Evolutionary conservation across 345 rosid species (phyloP).

Genomic region (Psidium guajava): DNA sequence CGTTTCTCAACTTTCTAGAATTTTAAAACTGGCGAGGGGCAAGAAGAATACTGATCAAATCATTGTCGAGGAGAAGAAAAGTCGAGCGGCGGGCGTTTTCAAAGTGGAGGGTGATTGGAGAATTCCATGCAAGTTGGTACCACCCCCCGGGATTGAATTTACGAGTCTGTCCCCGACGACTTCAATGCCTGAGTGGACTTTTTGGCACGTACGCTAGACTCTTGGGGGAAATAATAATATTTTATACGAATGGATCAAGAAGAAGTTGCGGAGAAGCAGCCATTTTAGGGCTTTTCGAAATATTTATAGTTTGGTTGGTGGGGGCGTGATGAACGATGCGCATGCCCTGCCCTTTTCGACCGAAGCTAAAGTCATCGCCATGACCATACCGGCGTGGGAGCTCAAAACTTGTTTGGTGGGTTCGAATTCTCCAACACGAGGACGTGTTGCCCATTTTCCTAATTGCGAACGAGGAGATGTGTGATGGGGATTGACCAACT

Average conservation of each 20-base stretch:
- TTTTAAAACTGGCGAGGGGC: no score
- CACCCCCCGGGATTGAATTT: background rate
- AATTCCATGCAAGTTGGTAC: background rate
- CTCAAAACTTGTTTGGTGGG: background rate
- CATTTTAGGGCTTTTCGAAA: background rate
- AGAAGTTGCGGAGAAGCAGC: background rate
- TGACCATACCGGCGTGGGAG: background rate
- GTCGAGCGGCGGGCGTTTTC: background rate
- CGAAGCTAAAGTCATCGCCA: background rate
- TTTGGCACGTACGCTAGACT: background rate
- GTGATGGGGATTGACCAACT: no score
- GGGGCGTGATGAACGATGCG: background rate
- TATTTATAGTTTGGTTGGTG: background rate
- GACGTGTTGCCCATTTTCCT: no score
- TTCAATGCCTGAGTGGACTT: background rate
- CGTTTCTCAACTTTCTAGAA: background rate
- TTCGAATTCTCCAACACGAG: no score
- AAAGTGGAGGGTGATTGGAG: background rate
- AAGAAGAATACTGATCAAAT: no score
- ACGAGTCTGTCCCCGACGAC: conserved; percentile 1
- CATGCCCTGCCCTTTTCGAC: background rate
- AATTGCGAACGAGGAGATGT: no score
- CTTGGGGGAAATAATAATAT: background rate
- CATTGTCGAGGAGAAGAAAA: background rate
- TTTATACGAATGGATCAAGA: background rate